Conservation (phyloP, 2,329 filamentous ascomycete species). For the Arthrobotrys conoides region DNA sequence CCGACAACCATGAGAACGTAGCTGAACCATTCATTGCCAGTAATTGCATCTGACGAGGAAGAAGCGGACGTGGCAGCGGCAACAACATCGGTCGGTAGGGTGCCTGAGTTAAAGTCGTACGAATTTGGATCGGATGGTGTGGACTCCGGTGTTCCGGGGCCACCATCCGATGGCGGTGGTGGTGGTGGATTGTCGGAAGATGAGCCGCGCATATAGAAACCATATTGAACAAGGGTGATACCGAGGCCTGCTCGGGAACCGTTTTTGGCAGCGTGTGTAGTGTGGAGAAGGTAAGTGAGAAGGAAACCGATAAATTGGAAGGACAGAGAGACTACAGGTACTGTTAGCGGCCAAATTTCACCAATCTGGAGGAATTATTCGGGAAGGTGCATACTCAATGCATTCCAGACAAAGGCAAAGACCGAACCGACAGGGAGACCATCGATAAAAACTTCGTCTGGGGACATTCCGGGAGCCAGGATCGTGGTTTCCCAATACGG, state of each 20-base stretch:
- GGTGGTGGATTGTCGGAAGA: constrained; percentile 67
- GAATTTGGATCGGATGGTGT: constrained; percentile 88
- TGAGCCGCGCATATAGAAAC: constrained; percentile 89
- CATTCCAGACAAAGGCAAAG: constrained; percentile 91
- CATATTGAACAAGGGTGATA: constrained; percentile 95
- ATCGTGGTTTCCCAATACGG: constrained; percentile 99
- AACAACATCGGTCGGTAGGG: constrained; percentile 76
- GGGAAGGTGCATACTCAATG: constrained; percentile 74
- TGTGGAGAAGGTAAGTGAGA: constrained; percentile 96
- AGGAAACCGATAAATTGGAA: constrained; percentile 98
- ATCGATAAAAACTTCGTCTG: constrained; percentile 96
- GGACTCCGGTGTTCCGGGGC: constrained; percentile 69
- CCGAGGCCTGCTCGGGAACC: constrained; percentile 94
- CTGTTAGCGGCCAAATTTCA: constrained; percentile 33
- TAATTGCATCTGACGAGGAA: constrained; percentile 72
- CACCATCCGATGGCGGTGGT: constrained; percentile 65
- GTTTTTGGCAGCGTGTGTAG: constrained; percentile 97
- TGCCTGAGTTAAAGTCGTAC: constrained; percentile 77
- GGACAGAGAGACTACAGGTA: constrained; percentile 79
- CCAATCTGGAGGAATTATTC: constrained; percentile 1
- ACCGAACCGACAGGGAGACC: constrained; percentile 91
- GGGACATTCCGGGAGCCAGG: constrained; percentile 89
- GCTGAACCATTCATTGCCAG: constrained; percentile 86
- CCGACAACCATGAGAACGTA: constrained; percentile 96
- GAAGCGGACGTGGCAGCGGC: constrained; percentile 66